phyloP scores from a whole-genome alignment of 163 green algal species.

The Picocystis sp. region DNA sequence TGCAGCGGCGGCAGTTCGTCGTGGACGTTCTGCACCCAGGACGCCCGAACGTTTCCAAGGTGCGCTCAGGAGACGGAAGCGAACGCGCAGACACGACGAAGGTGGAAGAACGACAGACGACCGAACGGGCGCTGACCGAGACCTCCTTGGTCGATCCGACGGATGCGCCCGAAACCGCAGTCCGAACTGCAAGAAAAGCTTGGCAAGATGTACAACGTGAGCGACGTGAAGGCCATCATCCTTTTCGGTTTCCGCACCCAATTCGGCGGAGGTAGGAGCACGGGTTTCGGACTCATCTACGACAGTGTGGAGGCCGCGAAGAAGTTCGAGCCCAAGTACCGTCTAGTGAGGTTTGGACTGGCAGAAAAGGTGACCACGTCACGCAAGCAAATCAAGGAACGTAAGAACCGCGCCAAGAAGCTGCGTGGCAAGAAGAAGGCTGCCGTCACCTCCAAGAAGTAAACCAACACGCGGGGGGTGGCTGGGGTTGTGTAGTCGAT shows the following conservation, averaged over 20 bases:
- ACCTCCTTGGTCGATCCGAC: too few species aligned
- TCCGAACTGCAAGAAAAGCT: constrained; percentile 92
- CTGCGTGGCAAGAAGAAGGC: constrained; percentile 74
- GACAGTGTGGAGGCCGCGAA: constrained; percentile 81
- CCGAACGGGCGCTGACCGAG: too few species aligned
- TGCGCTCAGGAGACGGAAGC: constrained; percentile 17
- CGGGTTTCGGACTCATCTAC: constrained; percentile 98
- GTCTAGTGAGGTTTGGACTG: constrained; percentile 75
- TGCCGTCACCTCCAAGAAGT: constrained; percentile 6
- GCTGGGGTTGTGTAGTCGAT: too few species aligned
- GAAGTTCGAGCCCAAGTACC: constrained; percentile 98
- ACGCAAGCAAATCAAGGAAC: constrained; percentile 98
- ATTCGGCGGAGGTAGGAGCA: constrained; percentile 98
- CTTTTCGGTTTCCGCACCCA: constrained; percentile 95
- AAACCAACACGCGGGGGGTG: background rate
- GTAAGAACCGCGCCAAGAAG: constrained; percentile 92
- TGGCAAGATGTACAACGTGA: constrained; percentile 84
- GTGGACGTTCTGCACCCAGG: constrained; percentile 96
- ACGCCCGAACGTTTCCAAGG: constrained; percentile 88
- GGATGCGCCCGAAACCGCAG: constrained; percentile 19
- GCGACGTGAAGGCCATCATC: constrained; percentile 68
- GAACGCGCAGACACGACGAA: too few species aligned
- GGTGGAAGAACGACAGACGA: too few species aligned
- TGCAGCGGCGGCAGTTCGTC: constrained; percentile 85
- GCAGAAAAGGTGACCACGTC: constrained; percentile 63